Evolutionary conservation across 306 rosid genomes (phyloP), one percentile per base, ranked within the genome.

Genomic region (Medicago ruthenica): DNA sequence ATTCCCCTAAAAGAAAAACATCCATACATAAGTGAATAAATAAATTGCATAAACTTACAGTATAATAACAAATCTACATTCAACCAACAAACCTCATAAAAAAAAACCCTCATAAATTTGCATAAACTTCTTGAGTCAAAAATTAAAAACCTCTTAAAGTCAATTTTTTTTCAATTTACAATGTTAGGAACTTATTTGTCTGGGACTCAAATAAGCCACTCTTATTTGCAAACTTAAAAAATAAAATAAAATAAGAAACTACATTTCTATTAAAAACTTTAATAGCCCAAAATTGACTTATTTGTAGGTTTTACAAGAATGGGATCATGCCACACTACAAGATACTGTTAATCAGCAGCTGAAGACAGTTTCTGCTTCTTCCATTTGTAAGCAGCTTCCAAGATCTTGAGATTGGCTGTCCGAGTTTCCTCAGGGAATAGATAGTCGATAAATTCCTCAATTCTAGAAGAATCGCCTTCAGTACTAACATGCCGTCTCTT

Each of bases 331-430:
- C 34, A 81, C 12, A 22, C 20, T 45, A 45, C 80, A 73, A 57
- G 41, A 36, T 37, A 21, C 6, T 31, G 15, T 55, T 67, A 80
- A 44, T 90, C 93, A 2, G 87, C 92, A 14, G 64, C 82, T 0
- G 89, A 66, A 59, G 92, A 79, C 53, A 83, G 59, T 53, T 89
- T 95, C 67, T 89, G 99, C 86, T 80, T 92, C 90, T 95, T 95
- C 97, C 99, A 92, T 72, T 79, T 87, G 79, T 92, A 90, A 6
- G 99, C 99, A 15, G 99, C 99, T 83, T 95, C 97, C 83, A 95
- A 82, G 57, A 92, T 90, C 88, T 90, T 92, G 64, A 92, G 92
- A 87, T 89, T 92, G 11, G 97, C 89, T 6, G 96, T 90, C 80
- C 89, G 97, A 1, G 93, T 81, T 82, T 92, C 97, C 41, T 95